phyloP scores from a whole-genome alignment of 2,329 filamentous ascomycete species.

The Rutstroemia sydowiana region DNA sequence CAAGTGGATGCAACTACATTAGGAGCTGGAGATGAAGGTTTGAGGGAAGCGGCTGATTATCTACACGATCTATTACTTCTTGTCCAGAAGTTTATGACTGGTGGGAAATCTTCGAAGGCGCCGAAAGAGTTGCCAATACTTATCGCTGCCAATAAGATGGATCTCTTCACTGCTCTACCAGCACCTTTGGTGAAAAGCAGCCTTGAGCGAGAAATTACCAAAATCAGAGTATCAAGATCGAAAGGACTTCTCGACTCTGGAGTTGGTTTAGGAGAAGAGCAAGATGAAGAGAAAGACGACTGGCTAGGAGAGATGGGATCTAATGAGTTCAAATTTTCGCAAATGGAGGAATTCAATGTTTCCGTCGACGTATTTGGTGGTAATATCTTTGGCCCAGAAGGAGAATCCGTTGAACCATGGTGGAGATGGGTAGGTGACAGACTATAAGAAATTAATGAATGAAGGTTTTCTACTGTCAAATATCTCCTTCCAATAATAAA shows the following conservation, averaged over 20 bases:
- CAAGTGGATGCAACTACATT: conserved; percentile 77
- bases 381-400: conserved; percentile 55
- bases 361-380: conserved; percentile 72
- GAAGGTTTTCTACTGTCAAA: neutral
- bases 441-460: conserved; percentile 39
- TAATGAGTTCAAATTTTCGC: conserved; percentile 68
- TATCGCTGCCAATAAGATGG: conserved; percentile 89
- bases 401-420: conserved; percentile 72
- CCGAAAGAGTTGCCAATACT: conserved; percentile 63
- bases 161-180: conserved; percentile 88
- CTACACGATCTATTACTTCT: conserved; percentile 82
- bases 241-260: conserved; percentile 79
- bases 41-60: conserved; percentile 72
- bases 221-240: conserved; percentile 67
- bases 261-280: conserved; percentile 52
- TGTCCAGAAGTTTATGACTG: conserved; percentile 65
- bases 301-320: conserved; percentile 79
- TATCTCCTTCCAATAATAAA: neutral
- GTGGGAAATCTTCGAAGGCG: conserved; percentile 47
- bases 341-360: conserved; percentile 78
- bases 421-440: conserved; percentile 82
- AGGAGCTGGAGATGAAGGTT: conserved; percentile 43
- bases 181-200: conserved; percentile 64
- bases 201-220: conserved; percentile 74
- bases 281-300: conserved; percentile 65